Base-by-base conservation (phyloP, 441 rosid genomes). In the Kokia cookei region DNA sequence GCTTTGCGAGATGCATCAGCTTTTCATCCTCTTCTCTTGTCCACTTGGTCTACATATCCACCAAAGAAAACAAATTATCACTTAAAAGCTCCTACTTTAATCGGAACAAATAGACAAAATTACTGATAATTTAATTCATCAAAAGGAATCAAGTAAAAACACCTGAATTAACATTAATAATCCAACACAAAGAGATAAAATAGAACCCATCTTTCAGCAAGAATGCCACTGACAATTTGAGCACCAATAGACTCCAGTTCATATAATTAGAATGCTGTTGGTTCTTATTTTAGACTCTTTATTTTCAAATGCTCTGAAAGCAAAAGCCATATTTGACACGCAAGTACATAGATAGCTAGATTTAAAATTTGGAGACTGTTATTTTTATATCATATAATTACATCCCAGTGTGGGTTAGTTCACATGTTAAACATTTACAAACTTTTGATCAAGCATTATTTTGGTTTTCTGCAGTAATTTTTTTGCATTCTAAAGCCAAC, bases 1-100 rank as follows among this genome's bases (percentile, higher is more conserved):
- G 94, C 83, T 93, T 96, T 1, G 99, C 99, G 73, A 96, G 99
- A 84, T 96, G 99, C 50, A 95, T 94, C 84, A 95, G 84, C 76
- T 93, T 95, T 85, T 95, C 99, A 79, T 95, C 99, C 88, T 95
- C 99, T 74, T 96, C 98, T 76, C 98, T 89, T 0, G 98, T 96
- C 99, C 98, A 96, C 81, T 95, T 98, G 32, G 99, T 95, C 99
- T 95, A 61, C 69, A 78, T 70, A 59, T 67, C 42, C 69, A 73
- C 60, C 43, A 15, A 69, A 63, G 4, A 80, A 76, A 10, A 27
- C 35, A 59, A 62, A 26, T 37, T 22, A 70, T 77, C 81, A 82
- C 65, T 70, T 69, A 63, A 37, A 60, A 22, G 50, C 1, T 57
- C 42, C 40, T 7, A 24, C 2, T 3, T 72, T 27, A 13, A 58